These are phyloP conservation scores for Trifolium repens DNA, from an alignment of 306 rosid species.

Conservation along the genomic window DNA sequence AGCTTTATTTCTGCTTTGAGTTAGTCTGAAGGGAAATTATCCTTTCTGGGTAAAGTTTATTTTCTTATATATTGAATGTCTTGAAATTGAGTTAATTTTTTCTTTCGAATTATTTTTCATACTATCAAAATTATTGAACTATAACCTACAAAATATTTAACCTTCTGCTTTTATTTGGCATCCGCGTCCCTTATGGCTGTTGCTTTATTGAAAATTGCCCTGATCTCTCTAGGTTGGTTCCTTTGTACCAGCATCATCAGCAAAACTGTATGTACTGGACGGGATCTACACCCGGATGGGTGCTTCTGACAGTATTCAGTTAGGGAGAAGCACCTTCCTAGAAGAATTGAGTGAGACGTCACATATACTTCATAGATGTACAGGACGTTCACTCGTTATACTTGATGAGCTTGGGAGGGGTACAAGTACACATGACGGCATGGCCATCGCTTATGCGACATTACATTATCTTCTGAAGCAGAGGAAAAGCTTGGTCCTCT, in stretches of 20 bases:
- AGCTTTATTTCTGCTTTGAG: constrained; percentile 21
- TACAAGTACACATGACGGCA: constrained; percentile 94
- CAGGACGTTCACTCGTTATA: constrained; percentile 74
- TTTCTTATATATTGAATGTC: constrained; percentile 22
- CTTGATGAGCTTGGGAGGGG: constrained; percentile 99
- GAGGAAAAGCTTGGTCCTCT: constrained; percentile 80
- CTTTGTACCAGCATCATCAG: constrained; percentile 89
- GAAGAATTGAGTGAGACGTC: constrained; percentile 92
- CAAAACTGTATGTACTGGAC: constrained; percentile 79
- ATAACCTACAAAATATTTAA: constrained; percentile 26
- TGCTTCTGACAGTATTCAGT: constrained; percentile 94
- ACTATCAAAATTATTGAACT: constrained; percentile 31
- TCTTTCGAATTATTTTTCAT: constrained; percentile 27
- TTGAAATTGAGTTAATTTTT: constrained; percentile 20
- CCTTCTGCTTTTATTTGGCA: constrained; percentile 32
- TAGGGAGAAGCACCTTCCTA: constrained; percentile 92
- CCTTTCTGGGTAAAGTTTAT: constrained; percentile 29
- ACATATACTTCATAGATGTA: constrained; percentile 71
- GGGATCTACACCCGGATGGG: constrained; percentile 96
- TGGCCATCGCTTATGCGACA: constrained; percentile 89
- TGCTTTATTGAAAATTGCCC: constrained; percentile 47
- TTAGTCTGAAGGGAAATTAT: constrained; percentile 12
- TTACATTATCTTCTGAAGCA: constrained; percentile 73
- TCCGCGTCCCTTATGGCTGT: constrained; percentile 18
- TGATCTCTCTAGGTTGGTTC: constrained; percentile 85